A percentile compares a stretch with the other conserved stretches of the same genome.
phyloP scores from a whole-genome alignment of 2,329 filamentous ascomycete species.

The Claviceps arundinis region DNA sequence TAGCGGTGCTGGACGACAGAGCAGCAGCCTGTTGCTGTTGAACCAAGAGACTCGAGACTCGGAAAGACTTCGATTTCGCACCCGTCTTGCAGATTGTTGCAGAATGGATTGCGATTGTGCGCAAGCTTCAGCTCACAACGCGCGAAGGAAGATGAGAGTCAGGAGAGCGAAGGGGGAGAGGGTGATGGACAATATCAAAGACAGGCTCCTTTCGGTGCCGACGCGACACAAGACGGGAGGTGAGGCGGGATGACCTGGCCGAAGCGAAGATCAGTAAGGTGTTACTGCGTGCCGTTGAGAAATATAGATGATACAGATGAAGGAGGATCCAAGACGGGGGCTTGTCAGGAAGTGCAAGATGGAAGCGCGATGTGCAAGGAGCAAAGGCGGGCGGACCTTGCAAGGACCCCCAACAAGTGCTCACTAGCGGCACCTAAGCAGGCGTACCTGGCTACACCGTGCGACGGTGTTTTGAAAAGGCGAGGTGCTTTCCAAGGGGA shows the following conservation, averaged over 20 bases:
- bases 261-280: background rate
- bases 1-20: background rate
- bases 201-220: background rate
- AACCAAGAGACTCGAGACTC: background rate
- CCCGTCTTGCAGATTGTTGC: background rate
- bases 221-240: background rate
- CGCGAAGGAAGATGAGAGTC: background rate
- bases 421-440: slow-evolving; percentile 6
- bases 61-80: background rate
- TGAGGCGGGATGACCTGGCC: background rate
- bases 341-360: no score
- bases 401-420: slow-evolving; percentile 3
- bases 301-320: no score
- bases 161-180: background rate
- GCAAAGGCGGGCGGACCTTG: background rate
- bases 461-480: slow-evolving; percentile 3
- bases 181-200: background rate
- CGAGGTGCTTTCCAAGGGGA: background rate
- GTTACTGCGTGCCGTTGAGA: background rate
- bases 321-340: no score
- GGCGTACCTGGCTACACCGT: slow-evolving; percentile 8
- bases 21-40: background rate
- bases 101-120: background rate
- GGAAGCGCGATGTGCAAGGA: background rate
- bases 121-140: background rate